phyloP scores from a whole-genome alignment of 2,329 filamentous ascomycete species.

The Fusarium praegraminearum region DNA sequence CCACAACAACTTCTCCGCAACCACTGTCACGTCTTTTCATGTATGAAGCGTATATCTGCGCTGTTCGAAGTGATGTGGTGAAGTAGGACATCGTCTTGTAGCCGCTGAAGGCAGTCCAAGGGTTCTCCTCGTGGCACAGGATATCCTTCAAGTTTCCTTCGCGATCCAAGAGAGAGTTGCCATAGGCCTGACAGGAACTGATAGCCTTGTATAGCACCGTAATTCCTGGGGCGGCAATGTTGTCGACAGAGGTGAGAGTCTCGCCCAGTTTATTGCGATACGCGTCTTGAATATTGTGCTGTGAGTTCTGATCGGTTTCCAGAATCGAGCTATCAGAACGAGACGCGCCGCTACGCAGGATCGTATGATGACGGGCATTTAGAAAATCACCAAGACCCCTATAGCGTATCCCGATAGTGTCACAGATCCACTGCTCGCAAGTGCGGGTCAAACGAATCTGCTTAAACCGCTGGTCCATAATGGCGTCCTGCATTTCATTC shows the following conservation, averaged over 20 bases:
- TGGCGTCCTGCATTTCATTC: conserved; percentile 17
- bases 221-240: neutral
- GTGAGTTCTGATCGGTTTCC: no score
- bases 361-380: no score
- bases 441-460: conserved; percentile 20
- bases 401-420: conserved; percentile 31
- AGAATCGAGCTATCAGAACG: no score
- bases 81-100: no score
- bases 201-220: conserved; percentile 16
- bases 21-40: neutral
- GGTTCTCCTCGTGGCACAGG: no score
- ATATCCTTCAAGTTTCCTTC: no score
- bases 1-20: neutral
- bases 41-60: neutral
- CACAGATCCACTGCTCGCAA: conserved; percentile 32
- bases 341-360: no score
- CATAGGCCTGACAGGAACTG: no score
- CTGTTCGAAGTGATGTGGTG: neutral
- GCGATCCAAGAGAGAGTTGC: no score
- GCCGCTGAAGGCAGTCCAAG: no score
- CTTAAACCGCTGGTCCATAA: conserved; percentile 38
- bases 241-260: rapidly evolving
- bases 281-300: no score
- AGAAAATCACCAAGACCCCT: no score
- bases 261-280: neutral